A percentile compares a stretch with the other conserved stretches of the same genome.
phyloP scores from a whole-genome alignment of 2,329 filamentous ascomycete genomes.

The Trichoderma simmonsii region DNA sequence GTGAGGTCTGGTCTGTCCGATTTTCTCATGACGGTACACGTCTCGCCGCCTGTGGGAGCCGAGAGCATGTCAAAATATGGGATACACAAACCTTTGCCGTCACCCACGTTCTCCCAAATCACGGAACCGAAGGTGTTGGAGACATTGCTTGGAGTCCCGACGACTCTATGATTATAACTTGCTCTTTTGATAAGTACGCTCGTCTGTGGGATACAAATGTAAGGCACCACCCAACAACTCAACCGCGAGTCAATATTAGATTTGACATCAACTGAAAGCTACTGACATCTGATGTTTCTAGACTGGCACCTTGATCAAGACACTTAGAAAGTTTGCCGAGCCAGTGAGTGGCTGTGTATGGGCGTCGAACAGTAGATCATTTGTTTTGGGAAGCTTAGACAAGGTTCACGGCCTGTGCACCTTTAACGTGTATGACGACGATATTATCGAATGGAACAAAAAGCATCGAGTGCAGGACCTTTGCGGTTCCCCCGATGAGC shows the following conservation, averaged over 20 bases:
- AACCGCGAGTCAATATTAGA: not conserved
- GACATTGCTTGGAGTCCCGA: slow-evolving; percentile 92
- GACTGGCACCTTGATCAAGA: slow-evolving; percentile 62
- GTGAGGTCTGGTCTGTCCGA: slow-evolving; percentile 87
- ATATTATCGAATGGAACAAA: slow-evolving; percentile 63
- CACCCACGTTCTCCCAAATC: slow-evolving; percentile 60
- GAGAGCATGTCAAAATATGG: slow-evolving; percentile 75
- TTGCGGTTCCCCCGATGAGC: slow-evolving; percentile 76
- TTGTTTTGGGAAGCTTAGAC: slow-evolving; percentile 77
- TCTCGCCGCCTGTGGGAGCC: slow-evolving; percentile 78
- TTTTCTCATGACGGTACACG: slow-evolving; percentile 86
- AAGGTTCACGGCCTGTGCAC: slow-evolving; percentile 63
- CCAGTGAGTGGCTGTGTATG: slow-evolving; percentile 89
- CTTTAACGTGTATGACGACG: slow-evolving; percentile 64
- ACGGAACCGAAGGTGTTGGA: slow-evolving; percentile 62
- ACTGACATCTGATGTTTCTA: slow-evolving; percentile 30
- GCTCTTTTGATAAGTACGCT: slow-evolving; percentile 70
- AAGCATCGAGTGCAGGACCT: slow-evolving; percentile 79
- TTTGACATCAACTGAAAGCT: not conserved
- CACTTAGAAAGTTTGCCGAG: slow-evolving; percentile 70
- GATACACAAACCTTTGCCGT: slow-evolving; percentile 68
- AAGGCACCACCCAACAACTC: slow-evolving; percentile 31
- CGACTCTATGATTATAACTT: slow-evolving; percentile 80
- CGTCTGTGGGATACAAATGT: slow-evolving; percentile 72
- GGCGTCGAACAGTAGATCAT: slow-evolving; percentile 71